phyloP scores from a whole-genome alignment of 2,329 filamentous ascomycete genomes.

The Arachnomyces sp. region DNA sequence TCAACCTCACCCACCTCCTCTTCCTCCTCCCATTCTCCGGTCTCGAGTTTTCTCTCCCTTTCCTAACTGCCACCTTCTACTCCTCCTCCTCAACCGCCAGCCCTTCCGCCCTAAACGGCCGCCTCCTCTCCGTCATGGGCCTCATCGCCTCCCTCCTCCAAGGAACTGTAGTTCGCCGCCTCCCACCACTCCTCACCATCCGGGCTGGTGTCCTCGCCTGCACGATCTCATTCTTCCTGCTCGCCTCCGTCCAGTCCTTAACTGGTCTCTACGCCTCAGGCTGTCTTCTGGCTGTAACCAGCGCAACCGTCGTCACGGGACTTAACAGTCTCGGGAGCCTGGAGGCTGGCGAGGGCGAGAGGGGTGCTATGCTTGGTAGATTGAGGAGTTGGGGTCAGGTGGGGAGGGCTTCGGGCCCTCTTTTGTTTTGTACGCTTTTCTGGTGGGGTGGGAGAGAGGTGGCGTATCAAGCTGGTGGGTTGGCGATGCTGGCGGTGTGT shows the following conservation, averaged over 20 bases:
- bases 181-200: slow-evolving; percentile 73
- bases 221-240: slow-evolving; percentile 69
- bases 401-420: slow-evolving; percentile 75
- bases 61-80: slow-evolving; percentile 95
- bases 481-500: slow-evolving; percentile 69
- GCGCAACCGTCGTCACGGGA: slow-evolving; percentile 88
- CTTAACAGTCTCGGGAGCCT: slow-evolving; percentile 88
- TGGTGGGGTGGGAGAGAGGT: slow-evolving; percentile 93
- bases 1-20: slow-evolving; percentile 78
- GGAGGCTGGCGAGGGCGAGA: slow-evolving; percentile 70
- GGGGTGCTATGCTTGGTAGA: slow-evolving; percentile 79
- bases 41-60: slow-evolving; percentile 95
- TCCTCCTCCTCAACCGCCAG: slow-evolving; percentile 55
- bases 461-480: slow-evolving; percentile 74
- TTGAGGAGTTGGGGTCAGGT: slow-evolving; percentile 76
- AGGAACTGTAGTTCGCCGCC: slow-evolving; percentile 78
- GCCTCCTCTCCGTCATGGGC: slow-evolving; percentile 82
- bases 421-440: slow-evolving; percentile 90
- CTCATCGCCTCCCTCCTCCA: slow-evolving; percentile 88
- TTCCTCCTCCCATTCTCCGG: slow-evolving; percentile 97
- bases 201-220: slow-evolving; percentile 72
- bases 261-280: slow-evolving; percentile 71
- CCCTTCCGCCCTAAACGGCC: slow-evolving; percentile 67
- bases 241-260: slow-evolving; percentile 62
- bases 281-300: slow-evolving; percentile 77